A percentile compares a stretch with the other conserved stretches of the same genome.
Evolutionary conservation across 352 stramenopile species (phyloP).

Genomic region (Phytophthora tentaculata): DNA sequence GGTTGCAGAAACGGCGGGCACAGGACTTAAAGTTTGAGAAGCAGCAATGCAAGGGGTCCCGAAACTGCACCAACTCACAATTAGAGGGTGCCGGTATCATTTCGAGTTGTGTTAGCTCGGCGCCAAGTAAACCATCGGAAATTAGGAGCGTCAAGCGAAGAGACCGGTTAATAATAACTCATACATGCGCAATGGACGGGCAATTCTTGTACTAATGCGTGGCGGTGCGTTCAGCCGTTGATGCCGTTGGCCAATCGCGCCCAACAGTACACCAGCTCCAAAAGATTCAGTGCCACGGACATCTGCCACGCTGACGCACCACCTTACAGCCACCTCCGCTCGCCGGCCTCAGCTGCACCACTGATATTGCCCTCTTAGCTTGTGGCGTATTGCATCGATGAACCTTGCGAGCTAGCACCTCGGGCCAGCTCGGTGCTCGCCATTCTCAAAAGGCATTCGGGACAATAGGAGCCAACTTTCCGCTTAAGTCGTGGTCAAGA

Average conservation of each 20-base stretch:
- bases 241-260: conserved; percentile 31
- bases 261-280: conserved; percentile 19
- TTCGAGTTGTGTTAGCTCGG: too few species aligned
- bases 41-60: too few species aligned
- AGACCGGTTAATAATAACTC: too few species aligned
- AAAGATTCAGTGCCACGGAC: conserved; percentile 26
- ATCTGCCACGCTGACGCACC: conserved; percentile 25
- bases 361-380: conserved; percentile 9
- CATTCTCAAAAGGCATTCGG: background rate
- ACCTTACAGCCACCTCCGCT: background rate
- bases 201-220: too few species aligned
- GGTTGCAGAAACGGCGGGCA: too few species aligned
- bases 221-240: too few species aligned
- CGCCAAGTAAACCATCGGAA: too few species aligned
- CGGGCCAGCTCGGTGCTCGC: conserved; percentile 15
- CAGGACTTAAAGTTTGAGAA: too few species aligned
- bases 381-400: conserved; percentile 6
- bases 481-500: conserved; percentile 8
- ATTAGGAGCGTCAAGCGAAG: too few species aligned
- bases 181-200: too few species aligned
- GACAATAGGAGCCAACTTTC: conserved; percentile 25
- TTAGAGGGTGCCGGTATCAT: too few species aligned
- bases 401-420: background rate
- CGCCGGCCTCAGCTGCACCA: background rate
- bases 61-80: too few species aligned